Evolutionary conservation across 257 asterid species (phyloP).

Genomic region (Lantana camara): DNA sequence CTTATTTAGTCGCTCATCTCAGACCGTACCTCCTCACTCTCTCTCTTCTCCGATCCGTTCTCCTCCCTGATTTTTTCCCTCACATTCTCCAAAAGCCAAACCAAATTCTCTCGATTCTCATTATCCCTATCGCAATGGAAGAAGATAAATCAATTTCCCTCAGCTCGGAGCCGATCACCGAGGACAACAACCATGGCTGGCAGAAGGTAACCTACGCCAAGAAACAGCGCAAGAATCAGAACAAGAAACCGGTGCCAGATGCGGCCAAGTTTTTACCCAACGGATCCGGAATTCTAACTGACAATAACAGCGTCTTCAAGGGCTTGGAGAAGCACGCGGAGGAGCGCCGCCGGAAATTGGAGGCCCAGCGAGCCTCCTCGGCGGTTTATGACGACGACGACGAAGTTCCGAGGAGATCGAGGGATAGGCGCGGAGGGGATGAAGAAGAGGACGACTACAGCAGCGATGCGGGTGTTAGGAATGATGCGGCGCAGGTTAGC

Average conservation of each 20-base stretch:
- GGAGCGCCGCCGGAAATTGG: slow-evolving; percentile 71
- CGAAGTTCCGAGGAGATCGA: slow-evolving; percentile 42
- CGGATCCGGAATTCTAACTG: slow-evolving; percentile 48
- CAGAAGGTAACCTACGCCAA: slow-evolving; percentile 64
- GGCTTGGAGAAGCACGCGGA: slow-evolving; percentile 77
- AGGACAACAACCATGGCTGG: slow-evolving; percentile 55
- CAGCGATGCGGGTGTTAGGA: slow-evolving; percentile 43
- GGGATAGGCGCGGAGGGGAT: slow-evolving; percentile 31
- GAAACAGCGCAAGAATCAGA: slow-evolving; percentile 51
- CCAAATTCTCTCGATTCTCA: background rate
- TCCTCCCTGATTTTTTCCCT: background rate
- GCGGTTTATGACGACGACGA: slow-evolving; percentile 48
- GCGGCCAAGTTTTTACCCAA: slow-evolving; percentile 35
- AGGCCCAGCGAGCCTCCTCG: slow-evolving; percentile 59
- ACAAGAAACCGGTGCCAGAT: slow-evolving; percentile 32
- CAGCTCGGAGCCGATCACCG: slow-evolving; percentile 29
- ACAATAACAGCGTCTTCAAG: slow-evolving; percentile 45
- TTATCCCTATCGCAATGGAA: slow-evolving; percentile 38
- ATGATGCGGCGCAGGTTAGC: slow-evolving; percentile 44
- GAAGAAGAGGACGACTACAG: slow-evolving; percentile 39
- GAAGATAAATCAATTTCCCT: slow-evolving; percentile 43
- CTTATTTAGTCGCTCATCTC: slow-evolving; percentile 20
- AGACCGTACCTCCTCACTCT: background rate
- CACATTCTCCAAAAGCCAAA: background rate
- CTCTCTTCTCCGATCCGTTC: slow-evolving; percentile 19